These are phyloP conservation scores for Phialemonium atrogriseum DNA, from an alignment of 2,329 filamentous ascomycete genomes.

Conservation along the genomic window DNA sequence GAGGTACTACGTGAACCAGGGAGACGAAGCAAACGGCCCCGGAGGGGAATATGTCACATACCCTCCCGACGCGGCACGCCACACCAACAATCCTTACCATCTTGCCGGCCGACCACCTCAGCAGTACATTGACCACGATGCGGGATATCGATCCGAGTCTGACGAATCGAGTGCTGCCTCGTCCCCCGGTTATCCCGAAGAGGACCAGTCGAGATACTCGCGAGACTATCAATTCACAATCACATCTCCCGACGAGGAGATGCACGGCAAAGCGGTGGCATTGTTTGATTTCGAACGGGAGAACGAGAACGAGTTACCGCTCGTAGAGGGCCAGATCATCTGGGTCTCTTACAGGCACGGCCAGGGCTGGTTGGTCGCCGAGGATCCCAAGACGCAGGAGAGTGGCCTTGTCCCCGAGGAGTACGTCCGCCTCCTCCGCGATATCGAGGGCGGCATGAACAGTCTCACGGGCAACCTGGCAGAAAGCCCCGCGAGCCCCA, in stretches of 20 bases:
- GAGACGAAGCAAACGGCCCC: slow-evolving; percentile 63
- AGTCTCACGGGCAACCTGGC: slow-evolving; percentile 56
- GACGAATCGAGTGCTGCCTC: slow-evolving; percentile 51
- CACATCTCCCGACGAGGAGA: slow-evolving; percentile 91
- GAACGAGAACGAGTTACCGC: slow-evolving; percentile 90
- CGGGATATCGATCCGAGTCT: slow-evolving; percentile 45
- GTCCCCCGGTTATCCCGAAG: slow-evolving; percentile 48
- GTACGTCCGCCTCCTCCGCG: slow-evolving; percentile 84
- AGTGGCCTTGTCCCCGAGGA: slow-evolving; percentile 93
- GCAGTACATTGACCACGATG: slow-evolving; percentile 36
- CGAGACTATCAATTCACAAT: slow-evolving; percentile 93
- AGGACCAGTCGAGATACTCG: slow-evolving; percentile 74
- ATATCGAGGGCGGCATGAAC: slow-evolving; percentile 85
- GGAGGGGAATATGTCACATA: slow-evolving; percentile 78
- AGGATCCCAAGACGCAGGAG: slow-evolving; percentile 90
- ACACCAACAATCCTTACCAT: slow-evolving; percentile 42
- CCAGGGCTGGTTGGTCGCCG: slow-evolving; percentile 94
- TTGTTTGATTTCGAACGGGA: slow-evolving; percentile 92
- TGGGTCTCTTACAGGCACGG: slow-evolving; percentile 94
- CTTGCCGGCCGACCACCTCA: slow-evolving; percentile 35
- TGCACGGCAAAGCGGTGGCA: slow-evolving; percentile 93
- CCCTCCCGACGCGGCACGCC: slow-evolving; percentile 54
- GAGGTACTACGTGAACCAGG: slow-evolving; percentile 65
- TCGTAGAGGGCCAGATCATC: slow-evolving; percentile 92
- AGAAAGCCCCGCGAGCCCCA: slow-evolving; percentile 43